A percentile compares a stretch with the other conserved stretches of the same genome.
Evolutionary conservation across 2,329 filamentous ascomycete genomes (phyloP).

Genomic region (Emmonsiellopsis sp.): DNA sequence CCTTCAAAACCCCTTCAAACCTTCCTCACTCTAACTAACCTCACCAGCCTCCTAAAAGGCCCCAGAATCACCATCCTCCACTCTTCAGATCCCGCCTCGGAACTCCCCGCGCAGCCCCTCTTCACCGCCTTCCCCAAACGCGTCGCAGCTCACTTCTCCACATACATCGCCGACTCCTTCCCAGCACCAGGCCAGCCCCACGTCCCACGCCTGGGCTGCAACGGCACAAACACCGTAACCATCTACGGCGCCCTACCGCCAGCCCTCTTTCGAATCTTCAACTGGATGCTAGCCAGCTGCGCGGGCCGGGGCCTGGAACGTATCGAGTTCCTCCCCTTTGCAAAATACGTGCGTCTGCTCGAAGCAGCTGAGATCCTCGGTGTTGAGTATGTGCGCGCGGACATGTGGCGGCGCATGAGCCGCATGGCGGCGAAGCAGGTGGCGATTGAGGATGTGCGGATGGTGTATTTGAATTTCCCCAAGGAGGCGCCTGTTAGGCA

Average conservation of each 20-base stretch:
- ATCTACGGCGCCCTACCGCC: slow-evolving; percentile 7
- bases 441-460: slow-evolving; percentile 7
- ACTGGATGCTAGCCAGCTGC: slow-evolving; percentile 11
- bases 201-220: slow-evolving; percentile 9
- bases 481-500: slow-evolving; percentile 6
- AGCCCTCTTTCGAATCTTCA: slow-evolving; percentile 6
- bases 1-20: neutral
- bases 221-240: slow-evolving; percentile 7
- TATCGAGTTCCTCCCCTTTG: slow-evolving; percentile 10
- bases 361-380: slow-evolving; percentile 9
- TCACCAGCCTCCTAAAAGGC: slow-evolving; percentile 6
- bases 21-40: neutral
- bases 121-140: slow-evolving; percentile 7
- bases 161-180: slow-evolving; percentile 7
- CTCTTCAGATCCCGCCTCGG: slow-evolving; percentile 1
- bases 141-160: slow-evolving; percentile 9
- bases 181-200: neutral
- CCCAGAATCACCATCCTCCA: slow-evolving; percentile 8
- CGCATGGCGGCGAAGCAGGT: slow-evolving; percentile 8
- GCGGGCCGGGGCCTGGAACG: neutral
- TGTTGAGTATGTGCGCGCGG: slow-evolving; percentile 1
- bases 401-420: slow-evolving; percentile 11
- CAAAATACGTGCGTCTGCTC: slow-evolving; percentile 9
- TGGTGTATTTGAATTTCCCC: slow-evolving; percentile 9
- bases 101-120: slow-evolving; percentile 1